phyloP scores from a whole-genome alignment of 805 yeast genomes.

The Metschnikowia similis region DNA sequence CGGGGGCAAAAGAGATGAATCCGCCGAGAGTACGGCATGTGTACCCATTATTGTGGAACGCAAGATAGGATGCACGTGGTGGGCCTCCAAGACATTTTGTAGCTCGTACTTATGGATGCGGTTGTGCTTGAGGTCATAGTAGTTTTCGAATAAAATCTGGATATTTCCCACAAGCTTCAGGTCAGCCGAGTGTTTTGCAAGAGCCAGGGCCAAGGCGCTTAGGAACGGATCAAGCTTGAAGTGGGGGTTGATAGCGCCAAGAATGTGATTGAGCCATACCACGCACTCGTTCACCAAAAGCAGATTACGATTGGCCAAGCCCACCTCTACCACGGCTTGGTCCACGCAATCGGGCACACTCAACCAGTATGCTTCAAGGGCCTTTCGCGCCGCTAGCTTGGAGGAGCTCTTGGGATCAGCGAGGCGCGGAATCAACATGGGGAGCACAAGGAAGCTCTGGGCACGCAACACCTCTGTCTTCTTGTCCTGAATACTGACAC shows the following conservation, averaged over 20 bases:
- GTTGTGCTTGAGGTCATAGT: constrained; percentile 27
- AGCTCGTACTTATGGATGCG: constrained; percentile 45
- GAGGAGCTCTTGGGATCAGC: constrained; percentile 37
- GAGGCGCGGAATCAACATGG: constrained; percentile 46
- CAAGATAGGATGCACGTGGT: constrained; percentile 24
- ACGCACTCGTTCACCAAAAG: constrained; percentile 42
- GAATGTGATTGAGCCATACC: constrained; percentile 41
- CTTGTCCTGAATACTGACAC: constrained; percentile 56
- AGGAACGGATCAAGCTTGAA: constrained; percentile 28
- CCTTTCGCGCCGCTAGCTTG: constrained; percentile 44
- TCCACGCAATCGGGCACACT: constrained; percentile 49
- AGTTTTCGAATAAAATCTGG: constrained; percentile 21
- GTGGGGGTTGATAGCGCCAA: constrained; percentile 28
- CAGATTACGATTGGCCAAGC: constrained; percentile 36
- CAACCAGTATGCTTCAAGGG: constrained; percentile 53
- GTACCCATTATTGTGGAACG: constrained; percentile 19
- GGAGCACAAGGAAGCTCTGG: constrained; percentile 45
- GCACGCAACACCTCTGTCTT: constrained; percentile 33
- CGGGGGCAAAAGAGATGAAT: neutral
- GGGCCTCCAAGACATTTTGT: constrained; percentile 34
- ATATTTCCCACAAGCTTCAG: constrained; percentile 17
- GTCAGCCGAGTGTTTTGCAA: constrained; percentile 8
- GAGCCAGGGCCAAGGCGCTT: constrained; percentile 20
- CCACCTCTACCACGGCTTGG: constrained; percentile 38
- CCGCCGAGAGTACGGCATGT: constrained; percentile 4